Conservation (phyloP, 768 basidiomycete species). For the Coprinopsis sp. region DNA sequence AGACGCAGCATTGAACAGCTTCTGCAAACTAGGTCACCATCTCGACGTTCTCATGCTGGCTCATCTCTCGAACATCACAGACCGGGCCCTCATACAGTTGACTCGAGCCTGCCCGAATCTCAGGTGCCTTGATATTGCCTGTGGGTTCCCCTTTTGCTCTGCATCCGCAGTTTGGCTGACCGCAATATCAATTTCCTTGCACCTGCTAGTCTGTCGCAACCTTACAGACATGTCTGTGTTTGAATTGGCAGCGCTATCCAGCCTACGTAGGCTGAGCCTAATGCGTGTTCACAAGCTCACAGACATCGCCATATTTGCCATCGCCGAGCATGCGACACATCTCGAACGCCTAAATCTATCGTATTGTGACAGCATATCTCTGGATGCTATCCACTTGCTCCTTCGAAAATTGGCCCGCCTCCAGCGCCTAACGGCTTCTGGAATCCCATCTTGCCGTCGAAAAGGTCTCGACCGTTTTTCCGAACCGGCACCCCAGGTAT, state of each 20-base stretch:
- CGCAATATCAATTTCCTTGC: conserved; percentile 10
- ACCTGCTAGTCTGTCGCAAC: conserved; percentile 61
- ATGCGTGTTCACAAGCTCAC: conserved; percentile 80
- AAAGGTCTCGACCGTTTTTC: conserved; percentile 75
- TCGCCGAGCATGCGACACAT: conserved; percentile 64
- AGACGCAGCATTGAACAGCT: conserved; percentile 60
- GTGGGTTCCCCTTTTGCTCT: conserved; percentile 43
- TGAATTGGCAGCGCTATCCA: conserved; percentile 67
- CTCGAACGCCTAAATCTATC: conserved; percentile 83
- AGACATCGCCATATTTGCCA: conserved; percentile 73
- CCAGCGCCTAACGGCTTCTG: conserved; percentile 75
- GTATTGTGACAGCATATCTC: conserved; percentile 77
- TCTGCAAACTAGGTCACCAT: conserved; percentile 68
- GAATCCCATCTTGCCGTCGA: conserved; percentile 67
- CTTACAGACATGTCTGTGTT: conserved; percentile 83
- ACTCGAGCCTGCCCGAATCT: conserved; percentile 69
- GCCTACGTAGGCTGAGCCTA: conserved; percentile 72
- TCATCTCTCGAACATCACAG: conserved; percentile 78
- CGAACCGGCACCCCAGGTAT: conserved; percentile 58
- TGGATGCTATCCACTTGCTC: conserved; percentile 70
- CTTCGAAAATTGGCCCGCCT: conserved; percentile 55
- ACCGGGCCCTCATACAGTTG: conserved; percentile 62
- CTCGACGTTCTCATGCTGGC: conserved; percentile 79
- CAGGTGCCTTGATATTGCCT: conserved; percentile 81
- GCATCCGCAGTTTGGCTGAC: not conserved